phyloP scores from a whole-genome alignment of 192 early-diverging fungal species.

The Backusella macrospora region DNA sequence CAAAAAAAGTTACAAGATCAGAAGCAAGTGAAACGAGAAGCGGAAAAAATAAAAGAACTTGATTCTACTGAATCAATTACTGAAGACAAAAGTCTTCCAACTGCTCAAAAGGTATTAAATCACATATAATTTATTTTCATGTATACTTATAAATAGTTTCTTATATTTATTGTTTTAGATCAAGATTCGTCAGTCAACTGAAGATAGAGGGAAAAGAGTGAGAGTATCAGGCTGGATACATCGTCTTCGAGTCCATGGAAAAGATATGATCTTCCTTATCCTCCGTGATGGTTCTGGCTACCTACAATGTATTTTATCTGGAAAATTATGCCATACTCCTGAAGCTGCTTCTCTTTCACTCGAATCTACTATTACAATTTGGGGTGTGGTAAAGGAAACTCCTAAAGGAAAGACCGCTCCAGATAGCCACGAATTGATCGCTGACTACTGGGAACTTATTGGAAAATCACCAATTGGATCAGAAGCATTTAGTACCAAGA shows the following conservation, averaged over 20 bases:
- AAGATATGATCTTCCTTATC: conserved; percentile 94
- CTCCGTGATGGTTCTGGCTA: conserved; percentile 94
- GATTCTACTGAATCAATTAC: conserved; percentile 77
- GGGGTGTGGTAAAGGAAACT: conserved; percentile 83
- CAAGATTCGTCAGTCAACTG: conserved; percentile 69
- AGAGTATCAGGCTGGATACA: conserved; percentile 95
- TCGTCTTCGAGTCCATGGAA: conserved; percentile 92
- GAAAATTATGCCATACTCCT: conserved; percentile 88
- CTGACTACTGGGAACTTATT: conserved; percentile 94
- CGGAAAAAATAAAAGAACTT: conserved; percentile 67
- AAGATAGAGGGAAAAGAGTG: conserved; percentile 76
- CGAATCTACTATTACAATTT: conserved; percentile 89
- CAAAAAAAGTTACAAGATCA: conserved; percentile 83
- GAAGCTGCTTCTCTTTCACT: conserved; percentile 90
- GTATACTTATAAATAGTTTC: neutral
- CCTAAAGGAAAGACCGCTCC: conserved; percentile 96
- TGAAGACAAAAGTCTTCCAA: conserved; percentile 79
- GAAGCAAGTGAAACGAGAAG: conserved; percentile 61
- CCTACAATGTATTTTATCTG: conserved; percentile 90
- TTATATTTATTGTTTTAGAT: conserved; percentile 48
- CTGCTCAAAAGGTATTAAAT: conserved; percentile 61
- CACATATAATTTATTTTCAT: neutral
- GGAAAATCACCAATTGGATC: conserved; percentile 92
- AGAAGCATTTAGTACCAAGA: conserved; percentile 87
- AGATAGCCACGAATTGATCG: conserved; percentile 93